Evolutionary conservation across 1,139 yeast species (phyloP).

Genomic region (Protomyces pachydermus): DNA sequence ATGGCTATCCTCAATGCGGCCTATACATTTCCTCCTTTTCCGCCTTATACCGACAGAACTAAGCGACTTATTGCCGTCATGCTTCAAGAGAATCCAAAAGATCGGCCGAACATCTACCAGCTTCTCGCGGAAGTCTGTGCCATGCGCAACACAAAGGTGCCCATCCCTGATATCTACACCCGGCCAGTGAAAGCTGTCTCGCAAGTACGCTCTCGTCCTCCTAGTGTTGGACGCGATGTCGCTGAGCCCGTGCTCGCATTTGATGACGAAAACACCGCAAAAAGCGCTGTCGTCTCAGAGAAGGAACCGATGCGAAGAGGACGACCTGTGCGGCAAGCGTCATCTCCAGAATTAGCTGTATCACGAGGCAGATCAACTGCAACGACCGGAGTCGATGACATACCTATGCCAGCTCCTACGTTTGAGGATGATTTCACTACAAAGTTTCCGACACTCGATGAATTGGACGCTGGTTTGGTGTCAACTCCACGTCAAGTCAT

Average conservation of each 20-base stretch:
- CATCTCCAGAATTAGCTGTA: conserved; percentile 3
- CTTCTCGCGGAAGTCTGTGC: conserved; percentile 64
- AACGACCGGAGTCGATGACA: not conserved
- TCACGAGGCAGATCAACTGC: not conserved
- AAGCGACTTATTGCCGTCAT: conserved; percentile 60
- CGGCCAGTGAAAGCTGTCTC: not conserved
- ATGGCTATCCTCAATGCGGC: conserved; percentile 61
- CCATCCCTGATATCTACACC: conserved; percentile 41
- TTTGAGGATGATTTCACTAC: conserved; percentile 21
- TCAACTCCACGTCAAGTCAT: no score
- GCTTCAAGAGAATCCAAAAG: conserved; percentile 71
- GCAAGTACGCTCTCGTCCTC: conserved; percentile 33
- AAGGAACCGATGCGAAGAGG: conserved; percentile 30
- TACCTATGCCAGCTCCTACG: conserved; percentile 4
- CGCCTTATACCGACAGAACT: conserved; percentile 37
- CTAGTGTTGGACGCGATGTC: conserved; percentile 32
- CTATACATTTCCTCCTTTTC: conserved; percentile 52
- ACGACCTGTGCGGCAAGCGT: conserved; percentile 28
- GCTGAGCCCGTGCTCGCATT: conserved; percentile 10
- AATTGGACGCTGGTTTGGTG: conserved; percentile 4
- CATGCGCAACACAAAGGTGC: conserved; percentile 52
- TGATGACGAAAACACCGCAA: conserved; percentile 14
- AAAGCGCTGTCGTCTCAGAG: conserved; percentile 16
- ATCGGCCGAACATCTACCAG: conserved; percentile 84
- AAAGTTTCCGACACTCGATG: conserved; percentile 22